A percentile compares a stretch with the other conserved stretches of the same genome.
These are phyloP conservation scores for Pseudogymnoascus sp. DNA, from an alignment of 2,329 filamentous ascomycete genomes.

Conservation along the genomic window DNA sequence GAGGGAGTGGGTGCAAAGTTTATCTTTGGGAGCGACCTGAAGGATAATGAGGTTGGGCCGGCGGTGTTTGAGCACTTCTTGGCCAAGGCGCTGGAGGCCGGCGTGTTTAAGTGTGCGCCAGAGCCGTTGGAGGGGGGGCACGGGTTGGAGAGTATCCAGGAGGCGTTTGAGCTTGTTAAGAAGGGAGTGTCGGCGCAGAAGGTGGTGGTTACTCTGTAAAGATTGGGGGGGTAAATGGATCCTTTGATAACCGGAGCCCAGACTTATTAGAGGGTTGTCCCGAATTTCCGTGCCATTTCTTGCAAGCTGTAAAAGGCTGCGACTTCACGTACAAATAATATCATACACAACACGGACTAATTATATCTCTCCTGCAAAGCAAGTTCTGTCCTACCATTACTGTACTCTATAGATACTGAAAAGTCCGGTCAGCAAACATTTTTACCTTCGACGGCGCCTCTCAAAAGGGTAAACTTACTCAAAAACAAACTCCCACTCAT, in stretches of 20 bases:
- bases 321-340: not conserved
- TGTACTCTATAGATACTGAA: not conserved
- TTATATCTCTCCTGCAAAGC: not conserved
- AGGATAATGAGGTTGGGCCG: conserved; percentile 25
- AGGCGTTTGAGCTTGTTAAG: conserved; percentile 30
- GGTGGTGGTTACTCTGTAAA: conserved; percentile 30
- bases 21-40: conserved; percentile 25
- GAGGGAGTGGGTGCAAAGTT: conserved; percentile 22
- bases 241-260: not conserved
- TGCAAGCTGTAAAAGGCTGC: not conserved
- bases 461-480: conserved; percentile 31
- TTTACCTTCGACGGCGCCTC: not conserved
- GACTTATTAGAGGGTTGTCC: too few species aligned
- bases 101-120: conserved; percentile 29
- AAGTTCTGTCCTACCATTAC: not conserved
- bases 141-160: conserved; percentile 36
- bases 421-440: not conserved
- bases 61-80: conserved; percentile 28
- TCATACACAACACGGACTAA: not conserved
- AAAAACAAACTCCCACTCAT: conserved; percentile 39
- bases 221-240: not conserved
- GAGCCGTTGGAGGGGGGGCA: conserved; percentile 33
- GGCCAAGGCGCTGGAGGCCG: conserved; percentile 30
- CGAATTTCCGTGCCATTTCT: not conserved
- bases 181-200: conserved; percentile 37